Evolutionary conservation across 257 asterid genomes (phyloP).

Genomic region (Buddleja alternifolia): DNA sequence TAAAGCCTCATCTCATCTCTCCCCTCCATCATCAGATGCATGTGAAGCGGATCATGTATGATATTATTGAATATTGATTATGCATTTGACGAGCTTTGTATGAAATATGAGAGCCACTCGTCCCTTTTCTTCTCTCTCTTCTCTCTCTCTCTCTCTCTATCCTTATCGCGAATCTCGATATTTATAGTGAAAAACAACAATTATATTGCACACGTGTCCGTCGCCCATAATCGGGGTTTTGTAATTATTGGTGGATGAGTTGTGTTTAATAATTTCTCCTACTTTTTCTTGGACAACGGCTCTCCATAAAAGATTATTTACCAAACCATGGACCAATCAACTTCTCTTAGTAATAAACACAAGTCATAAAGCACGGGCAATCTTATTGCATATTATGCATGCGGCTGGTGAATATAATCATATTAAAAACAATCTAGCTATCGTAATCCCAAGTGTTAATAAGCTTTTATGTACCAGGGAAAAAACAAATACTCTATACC

Average conservation of each 20-base stretch:
- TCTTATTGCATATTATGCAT: too few species aligned
- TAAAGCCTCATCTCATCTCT: background rate
- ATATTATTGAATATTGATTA: background rate
- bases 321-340: too few species aligned
- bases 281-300: too few species aligned
- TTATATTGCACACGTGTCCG: background rate
- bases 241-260: conserved; percentile 26
- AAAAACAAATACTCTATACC: too few species aligned
- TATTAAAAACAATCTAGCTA: too few species aligned
- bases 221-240: background rate
- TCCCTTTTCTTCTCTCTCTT: background rate
- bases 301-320: too few species aligned
- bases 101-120: background rate
- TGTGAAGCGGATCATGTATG: conserved; percentile 12
- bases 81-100: background rate
- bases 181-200: background rate
- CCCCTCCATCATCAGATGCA: conserved; percentile 21
- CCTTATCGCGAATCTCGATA: conserved; percentile 11
- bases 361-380: too few species aligned
- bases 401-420: too few species aligned
- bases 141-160: background rate
- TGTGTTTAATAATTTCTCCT: background rate
- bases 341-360: too few species aligned
- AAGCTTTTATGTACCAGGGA: too few species aligned
- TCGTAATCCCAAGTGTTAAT: too few species aligned